A percentile compares a stretch with the other conserved stretches of the same genome.
Conservation (phyloP, 164 flowering plant genomes). For the Kalanchoe fedtschenkoi region DNA sequence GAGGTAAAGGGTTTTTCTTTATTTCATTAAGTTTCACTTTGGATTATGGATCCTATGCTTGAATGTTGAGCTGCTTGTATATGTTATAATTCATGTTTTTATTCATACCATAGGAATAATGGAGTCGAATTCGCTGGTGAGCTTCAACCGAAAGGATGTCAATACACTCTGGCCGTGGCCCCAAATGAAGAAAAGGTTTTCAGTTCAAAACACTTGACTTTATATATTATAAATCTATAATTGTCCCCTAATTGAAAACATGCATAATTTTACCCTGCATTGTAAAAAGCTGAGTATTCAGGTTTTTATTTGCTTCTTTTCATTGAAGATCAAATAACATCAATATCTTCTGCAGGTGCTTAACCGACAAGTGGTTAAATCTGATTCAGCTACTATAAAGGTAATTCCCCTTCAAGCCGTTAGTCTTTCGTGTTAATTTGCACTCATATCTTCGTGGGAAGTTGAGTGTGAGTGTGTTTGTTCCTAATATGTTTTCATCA, state of each 20-base stretch:
- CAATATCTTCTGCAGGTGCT: constrained; percentile 45
- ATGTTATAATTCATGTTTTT: neutral
- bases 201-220: neutral
- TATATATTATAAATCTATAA: neutral
- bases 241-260: too few species aligned
- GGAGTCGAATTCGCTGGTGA: constrained; percentile 97
- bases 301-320: too few species aligned
- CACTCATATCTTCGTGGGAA: neutral
- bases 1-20: constrained; percentile 32
- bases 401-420: constrained; percentile 20
- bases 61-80: neutral
- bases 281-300: neutral
- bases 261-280: neutral
- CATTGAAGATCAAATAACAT: neutral
- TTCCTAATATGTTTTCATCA: neutral
- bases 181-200: constrained; percentile 66
- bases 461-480: neutral
- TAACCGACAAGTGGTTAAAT: constrained; percentile 83
- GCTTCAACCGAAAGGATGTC: constrained; percentile 72
- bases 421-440: neutral
- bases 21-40: neutral
- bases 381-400: constrained; percentile 92
- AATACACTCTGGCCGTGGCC: constrained; percentile 38
- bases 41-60: neutral
- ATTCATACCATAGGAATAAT: constrained; percentile 48